phyloP scores from a whole-genome alignment of 2,329 filamentous ascomycete species.

The Acrodontium crateriforme region DNA sequence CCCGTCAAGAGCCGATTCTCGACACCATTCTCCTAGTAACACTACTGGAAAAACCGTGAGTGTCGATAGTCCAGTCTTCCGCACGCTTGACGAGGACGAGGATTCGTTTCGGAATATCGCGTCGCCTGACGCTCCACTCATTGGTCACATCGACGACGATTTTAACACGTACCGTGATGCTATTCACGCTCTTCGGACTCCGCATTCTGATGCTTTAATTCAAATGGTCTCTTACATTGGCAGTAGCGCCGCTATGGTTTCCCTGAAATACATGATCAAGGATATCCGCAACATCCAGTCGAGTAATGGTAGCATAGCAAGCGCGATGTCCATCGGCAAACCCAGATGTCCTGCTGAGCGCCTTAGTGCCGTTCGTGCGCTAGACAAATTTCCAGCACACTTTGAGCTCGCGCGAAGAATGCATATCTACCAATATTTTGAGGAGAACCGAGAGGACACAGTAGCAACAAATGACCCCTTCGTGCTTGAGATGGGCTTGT shows the following conservation, averaged over 20 bases:
- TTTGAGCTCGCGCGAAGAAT: background rate
- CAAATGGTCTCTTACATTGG: background rate
- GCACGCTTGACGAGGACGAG: too few relatives aligned
- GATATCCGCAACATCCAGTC: background rate
- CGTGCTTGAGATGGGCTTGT: constrained; percentile 1
- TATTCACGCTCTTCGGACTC: background rate
- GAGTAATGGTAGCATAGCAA: background rate
- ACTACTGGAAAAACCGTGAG: too few relatives aligned
- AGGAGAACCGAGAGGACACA: background rate
- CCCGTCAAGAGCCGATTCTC: too few relatives aligned
- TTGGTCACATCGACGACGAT: too few relatives aligned
- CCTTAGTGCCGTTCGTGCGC: background rate
- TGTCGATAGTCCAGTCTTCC: too few relatives aligned
- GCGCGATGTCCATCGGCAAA: background rate
- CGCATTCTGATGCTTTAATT: background rate
- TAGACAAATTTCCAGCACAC: background rate
- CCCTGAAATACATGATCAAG: background rate
- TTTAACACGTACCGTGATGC: too few relatives aligned
- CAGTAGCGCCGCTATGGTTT: constrained; percentile 1
- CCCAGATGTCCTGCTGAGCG: background rate
- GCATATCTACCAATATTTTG: constrained; percentile 1
- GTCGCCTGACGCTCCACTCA: too few relatives aligned
- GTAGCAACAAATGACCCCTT: background rate
- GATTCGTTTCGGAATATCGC: too few relatives aligned
- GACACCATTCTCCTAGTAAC: too few relatives aligned